These are phyloP conservation scores for Pythium angustatum DNA, from an alignment of 352 stramenopile genomes.

Conservation along the genomic window DNA sequence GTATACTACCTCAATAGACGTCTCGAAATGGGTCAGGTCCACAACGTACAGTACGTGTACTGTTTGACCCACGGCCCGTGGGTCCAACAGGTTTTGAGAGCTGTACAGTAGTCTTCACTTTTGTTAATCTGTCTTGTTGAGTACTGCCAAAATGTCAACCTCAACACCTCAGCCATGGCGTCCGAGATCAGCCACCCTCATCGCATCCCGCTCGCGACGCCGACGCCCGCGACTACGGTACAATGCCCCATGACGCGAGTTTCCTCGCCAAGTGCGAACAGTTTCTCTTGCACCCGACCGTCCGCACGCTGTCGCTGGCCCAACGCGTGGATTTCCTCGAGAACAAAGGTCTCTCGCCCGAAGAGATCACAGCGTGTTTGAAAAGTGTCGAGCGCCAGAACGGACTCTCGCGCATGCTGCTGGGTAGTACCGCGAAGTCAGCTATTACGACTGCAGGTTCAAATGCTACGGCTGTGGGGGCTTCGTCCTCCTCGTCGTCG, in stretches of 20 bases:
- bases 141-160: not conserved
- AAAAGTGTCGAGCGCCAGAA: constrained; percentile 58
- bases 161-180: not conserved
- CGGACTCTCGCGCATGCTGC: constrained; percentile 48
- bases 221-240: too few relatives aligned
- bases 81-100: too few relatives aligned
- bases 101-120: not conserved
- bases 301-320: constrained; percentile 62
- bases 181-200: not conserved
- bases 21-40: too few relatives aligned
- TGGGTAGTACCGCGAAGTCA: constrained; percentile 21
- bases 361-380: constrained; percentile 65
- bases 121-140: constrained; percentile 1
- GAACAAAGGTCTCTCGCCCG: constrained; percentile 66
- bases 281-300: constrained; percentile 66
- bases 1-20: too few relatives aligned
- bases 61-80: too few relatives aligned
- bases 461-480: not conserved
- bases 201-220: not conserved
- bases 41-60: too few relatives aligned
- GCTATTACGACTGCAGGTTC: too few relatives aligned
- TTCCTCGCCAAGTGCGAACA: constrained; percentile 65
- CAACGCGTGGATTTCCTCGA: constrained; percentile 77
- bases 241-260: constrained; percentile 21
- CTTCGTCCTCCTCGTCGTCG: not conserved